Base-by-base conservation (phyloP, 2,329 filamentous ascomycete species). In the Claviceps fusiformis region DNA sequence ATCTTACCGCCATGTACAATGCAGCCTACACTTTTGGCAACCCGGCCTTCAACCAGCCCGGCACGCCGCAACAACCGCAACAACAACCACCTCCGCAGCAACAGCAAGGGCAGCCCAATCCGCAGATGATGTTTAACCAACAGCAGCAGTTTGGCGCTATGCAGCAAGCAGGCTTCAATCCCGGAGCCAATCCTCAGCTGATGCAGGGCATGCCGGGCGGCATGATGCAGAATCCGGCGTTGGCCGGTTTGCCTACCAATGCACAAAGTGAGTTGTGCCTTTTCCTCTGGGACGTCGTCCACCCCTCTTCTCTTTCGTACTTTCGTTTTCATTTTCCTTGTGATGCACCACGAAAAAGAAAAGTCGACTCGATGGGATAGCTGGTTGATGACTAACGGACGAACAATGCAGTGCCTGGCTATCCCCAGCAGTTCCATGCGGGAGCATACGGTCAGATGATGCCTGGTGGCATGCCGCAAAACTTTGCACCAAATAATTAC, bases 141-240 rank as follows among this genome's bases (percentile, higher is more conserved):
- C 71, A 73, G 56, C 77, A 80, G 65, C 78, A 79, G 69, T 81
- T 77, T 62, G 70, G 74, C 53, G 69, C 67, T 62, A 80, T 82
- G 76, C 69, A 72, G 55, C 78, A 80, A 64, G 71, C 70, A 57
- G 69, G 66, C 59, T 81, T 79, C 61, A 72, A 72, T 52, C 73
- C 73, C 50, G 75, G 71, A 60, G 74, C 74, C 53, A 79, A 77
- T 60, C 70, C 73, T 54, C 70, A 78, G 68, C 79, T 82, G 76
- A 80, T 80, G 73, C 69, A 72, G 52, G 73, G 71, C 60, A 76
- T 74, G 45, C 73, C 75, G 69, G 74, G 72, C 68, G 78, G 75
- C 64, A 82, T 84, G 79, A 83, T 84, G 80, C 80, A 79, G 70
- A 81, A 76, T 65, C 68, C 77, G 62, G 75, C 70, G 64, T 80